Percentiles rank a stretch among this genome's conserved stretches.
phyloP scores from a whole-genome alignment of 345 rosid species.

The Fremontodendron californicum region DNA sequence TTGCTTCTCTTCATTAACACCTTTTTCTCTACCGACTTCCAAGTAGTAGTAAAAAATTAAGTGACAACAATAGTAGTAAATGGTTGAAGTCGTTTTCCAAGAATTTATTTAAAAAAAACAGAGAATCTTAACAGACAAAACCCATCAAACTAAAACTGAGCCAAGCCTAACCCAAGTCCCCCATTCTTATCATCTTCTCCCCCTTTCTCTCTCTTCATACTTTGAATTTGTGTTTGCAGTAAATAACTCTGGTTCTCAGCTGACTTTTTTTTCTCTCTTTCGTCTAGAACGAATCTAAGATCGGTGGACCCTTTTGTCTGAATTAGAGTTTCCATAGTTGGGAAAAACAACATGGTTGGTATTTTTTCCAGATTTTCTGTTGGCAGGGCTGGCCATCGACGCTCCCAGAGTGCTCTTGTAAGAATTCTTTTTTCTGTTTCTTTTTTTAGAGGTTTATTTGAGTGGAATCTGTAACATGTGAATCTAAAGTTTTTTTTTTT shows the following conservation, averaged over 20 bases:
- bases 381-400: constrained; percentile 62
- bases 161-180: neutral
- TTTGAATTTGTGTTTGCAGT: neutral
- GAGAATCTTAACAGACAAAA: constrained; percentile 33
- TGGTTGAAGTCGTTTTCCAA: too few species aligned
- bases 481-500: too few species aligned
- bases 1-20: neutral
- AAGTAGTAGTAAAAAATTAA: neutral
- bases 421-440: neutral
- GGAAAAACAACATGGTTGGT: constrained; percentile 60
- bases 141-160: constrained; percentile 20
- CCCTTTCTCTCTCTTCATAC: neutral
- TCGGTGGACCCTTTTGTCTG: neutral
- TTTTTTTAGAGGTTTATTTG: neutral
- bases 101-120: too few species aligned
- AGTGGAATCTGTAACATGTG: too few species aligned
- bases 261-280: neutral
- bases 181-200: neutral
- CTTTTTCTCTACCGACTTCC: neutral
- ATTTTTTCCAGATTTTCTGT: constrained; percentile 81
- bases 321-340: neutral
- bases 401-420: constrained; percentile 29
- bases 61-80: too few species aligned
- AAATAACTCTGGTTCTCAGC: neutral
- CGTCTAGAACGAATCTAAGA: neutral